phyloP scores from a whole-genome alignment of 2,329 filamentous ascomycete genomes.

The Sphaerulina vaccinii region DNA sequence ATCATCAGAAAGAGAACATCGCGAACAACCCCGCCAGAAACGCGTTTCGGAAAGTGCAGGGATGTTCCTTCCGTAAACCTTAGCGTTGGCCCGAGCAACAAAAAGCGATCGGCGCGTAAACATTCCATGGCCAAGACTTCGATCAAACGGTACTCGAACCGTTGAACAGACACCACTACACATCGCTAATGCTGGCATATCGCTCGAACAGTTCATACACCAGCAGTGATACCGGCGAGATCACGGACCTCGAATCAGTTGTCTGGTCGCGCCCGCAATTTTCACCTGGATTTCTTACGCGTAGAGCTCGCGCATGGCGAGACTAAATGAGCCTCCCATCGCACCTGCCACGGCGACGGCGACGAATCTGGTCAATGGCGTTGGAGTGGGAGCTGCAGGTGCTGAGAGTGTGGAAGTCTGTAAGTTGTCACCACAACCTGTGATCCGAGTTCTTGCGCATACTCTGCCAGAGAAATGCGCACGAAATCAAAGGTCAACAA shows the following conservation, averaged over 20 bases:
- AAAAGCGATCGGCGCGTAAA: conserved; percentile 6
- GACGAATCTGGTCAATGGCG: conserved; percentile 15
- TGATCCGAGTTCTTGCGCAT: conserved; percentile 2
- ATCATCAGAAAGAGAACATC: neutral
- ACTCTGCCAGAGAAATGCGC: conserved; percentile 30
- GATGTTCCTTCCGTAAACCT: neutral
- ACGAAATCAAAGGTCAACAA: conserved; percentile 31
- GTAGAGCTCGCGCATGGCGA: conserved; percentile 60
- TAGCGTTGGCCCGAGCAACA: conserved; percentile 5
- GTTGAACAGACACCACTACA: neutral
- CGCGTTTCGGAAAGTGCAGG: neutral
- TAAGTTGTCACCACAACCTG: conserved; percentile 47
- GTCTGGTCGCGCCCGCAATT: neutral
- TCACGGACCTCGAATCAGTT: neutral
- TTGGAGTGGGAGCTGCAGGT: conserved; percentile 17
- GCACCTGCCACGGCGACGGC: conserved; percentile 44
- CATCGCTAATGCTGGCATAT: neutral
- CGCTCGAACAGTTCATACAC: neutral
- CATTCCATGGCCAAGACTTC: neutral
- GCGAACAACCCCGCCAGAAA: neutral
- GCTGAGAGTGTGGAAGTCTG: conserved; percentile 68
- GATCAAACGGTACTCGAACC: neutral
- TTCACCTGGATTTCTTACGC: neutral
- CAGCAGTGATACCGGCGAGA: neutral
- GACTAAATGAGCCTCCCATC: conserved; percentile 70